Base-by-base conservation (phyloP, 169 alveolate genomes). In the Eimeria praecox region DNA sequence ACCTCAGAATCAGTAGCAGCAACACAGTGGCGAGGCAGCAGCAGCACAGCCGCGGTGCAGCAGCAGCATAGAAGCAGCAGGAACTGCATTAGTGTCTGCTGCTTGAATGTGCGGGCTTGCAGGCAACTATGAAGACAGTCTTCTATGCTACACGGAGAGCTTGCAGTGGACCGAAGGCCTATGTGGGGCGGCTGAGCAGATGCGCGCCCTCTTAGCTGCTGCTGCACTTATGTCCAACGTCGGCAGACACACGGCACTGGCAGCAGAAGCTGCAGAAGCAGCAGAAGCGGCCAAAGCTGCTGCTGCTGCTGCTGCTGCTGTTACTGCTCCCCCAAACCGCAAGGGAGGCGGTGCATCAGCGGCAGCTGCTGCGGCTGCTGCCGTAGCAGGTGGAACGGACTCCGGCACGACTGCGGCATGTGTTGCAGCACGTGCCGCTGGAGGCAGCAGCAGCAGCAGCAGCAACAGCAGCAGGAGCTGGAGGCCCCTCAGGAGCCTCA, bases 201-300 rank as follows among this genome's bases (percentile, higher is more conserved):
- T 40, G 33, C 52, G 52, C 33, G 91, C 91, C 40, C 75, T 83
- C 24, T 9, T 83, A 54, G 91, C 91, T 9, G 91, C 91, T 33
- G 91, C 91, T 20, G 91, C 91, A 2, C 52, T 83, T 30, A 83
- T 83, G 91, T 30, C 91, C 10, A 66, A 83, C 40, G 35, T 83
- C 5, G 91, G 91, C 77, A 83, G 91, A 40, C 91, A 83, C 91
- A 83, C 91, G 27, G 91, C 91, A 2, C 52, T 83, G 33, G 91
- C 91, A 30, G 91, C 91, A n/a, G 91, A 83, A 54, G 91, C 91
- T n/a, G 91, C 91, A n/a, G 75, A 83, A 54, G 91, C 91, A 33
- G 91, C 91, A 30, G 91, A 54, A 30, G 77, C 91, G 2, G 46
- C 75, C 91, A 49, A 78, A 78, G 89, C 89, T 24, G 89, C 89